A percentile compares a stretch with the other conserved stretches of the same genome.
These are phyloP conservation scores for Botrytis galanthina DNA, from an alignment of 2,329 filamentous ascomycete species.

Conservation along the genomic window DNA sequence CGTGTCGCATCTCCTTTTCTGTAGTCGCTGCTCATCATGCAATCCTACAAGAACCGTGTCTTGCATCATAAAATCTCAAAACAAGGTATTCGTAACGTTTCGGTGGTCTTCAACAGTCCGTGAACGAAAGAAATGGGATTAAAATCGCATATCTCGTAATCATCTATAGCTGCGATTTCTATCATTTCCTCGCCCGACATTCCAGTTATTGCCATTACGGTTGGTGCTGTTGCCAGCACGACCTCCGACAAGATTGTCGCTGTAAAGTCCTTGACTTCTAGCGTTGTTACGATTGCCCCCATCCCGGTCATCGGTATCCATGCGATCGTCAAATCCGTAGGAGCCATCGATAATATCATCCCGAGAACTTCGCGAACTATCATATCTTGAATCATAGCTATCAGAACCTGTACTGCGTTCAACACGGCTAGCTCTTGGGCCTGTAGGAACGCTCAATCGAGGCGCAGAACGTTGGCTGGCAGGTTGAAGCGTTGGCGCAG, in stretches of 20 bases:
- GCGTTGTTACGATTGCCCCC: slow-evolving; percentile 19
- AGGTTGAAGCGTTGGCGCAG: slow-evolving; percentile 13
- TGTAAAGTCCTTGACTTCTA: slow-evolving; percentile 34
- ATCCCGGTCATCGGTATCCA: slow-evolving; percentile 37
- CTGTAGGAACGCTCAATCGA: slow-evolving; percentile 29
- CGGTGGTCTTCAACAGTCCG: background rate
- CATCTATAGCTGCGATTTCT: slow-evolving; percentile 32
- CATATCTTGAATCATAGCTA: slow-evolving; percentile 30
- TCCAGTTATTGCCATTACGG: slow-evolving; percentile 28
- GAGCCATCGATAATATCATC: slow-evolving; percentile 39
- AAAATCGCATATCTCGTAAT: slow-evolving; percentile 12
- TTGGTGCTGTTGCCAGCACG: slow-evolving; percentile 21
- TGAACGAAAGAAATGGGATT: background rate
- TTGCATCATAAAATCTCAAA: slow-evolving; percentile 10
- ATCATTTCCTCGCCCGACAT: slow-evolving; percentile 26
- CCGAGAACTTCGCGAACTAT: slow-evolving; percentile 24
- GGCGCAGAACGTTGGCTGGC: slow-evolving; percentile 5
- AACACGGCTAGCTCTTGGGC: slow-evolving; percentile 35
- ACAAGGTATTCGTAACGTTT: slow-evolving; percentile 3
- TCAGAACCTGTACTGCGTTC: slow-evolving; percentile 30
- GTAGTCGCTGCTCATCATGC: slow-evolving; percentile 5
- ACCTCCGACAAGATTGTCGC: slow-evolving; percentile 35
- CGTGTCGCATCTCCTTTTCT: background rate
- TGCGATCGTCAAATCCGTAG: slow-evolving; percentile 39
- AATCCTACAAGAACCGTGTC: background rate